Evolutionary conservation across 805 yeast species (phyloP).

Genomic region (Sugiyamaella marilandica): DNA sequence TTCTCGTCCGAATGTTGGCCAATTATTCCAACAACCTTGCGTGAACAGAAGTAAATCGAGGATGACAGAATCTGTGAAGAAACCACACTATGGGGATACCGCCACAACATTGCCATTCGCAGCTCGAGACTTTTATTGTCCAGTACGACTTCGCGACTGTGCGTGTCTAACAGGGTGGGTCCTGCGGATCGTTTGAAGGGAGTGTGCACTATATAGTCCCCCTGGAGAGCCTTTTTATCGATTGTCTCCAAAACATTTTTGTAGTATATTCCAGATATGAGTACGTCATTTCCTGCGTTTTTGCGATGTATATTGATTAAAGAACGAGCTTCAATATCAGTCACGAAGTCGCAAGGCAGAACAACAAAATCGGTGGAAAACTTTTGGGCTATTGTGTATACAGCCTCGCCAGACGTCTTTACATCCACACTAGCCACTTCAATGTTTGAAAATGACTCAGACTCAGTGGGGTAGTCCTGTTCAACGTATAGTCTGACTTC

Average conservation of each 20-base stretch:
- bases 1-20: conserved; percentile 22
- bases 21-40: conserved; percentile 45
- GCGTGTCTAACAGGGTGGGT: conserved; percentile 58
- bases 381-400: conserved; percentile 12
- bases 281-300: conserved; percentile 60
- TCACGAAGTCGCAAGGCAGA: conserved; percentile 89
- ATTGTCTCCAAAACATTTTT: conserved; percentile 67
- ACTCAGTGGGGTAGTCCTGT: conserved; percentile 31
- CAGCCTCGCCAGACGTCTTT: conserved; percentile 21
- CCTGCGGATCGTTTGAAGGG: conserved; percentile 24
- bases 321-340: conserved; percentile 87
- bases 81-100: conserved; percentile 70
- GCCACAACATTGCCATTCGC: conserved; percentile 87
- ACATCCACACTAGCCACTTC: conserved; percentile 16
- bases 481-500: conserved; percentile 48
- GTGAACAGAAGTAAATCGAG: conserved; percentile 61
- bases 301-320: conserved; percentile 79
- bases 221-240: conserved; percentile 67
- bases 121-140: conserved; percentile 66
- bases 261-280: conserved; percentile 67
- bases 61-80: conserved; percentile 74
- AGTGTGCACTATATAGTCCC: conserved; percentile 48
- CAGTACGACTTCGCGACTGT: conserved; percentile 63
- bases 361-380: conserved; percentile 58
- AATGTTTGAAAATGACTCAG: conserved; percentile 3